Percentiles rank a stretch among this genome's conserved stretches.
Conservation (phyloP, 495 filamentous ascomycete species). For the Aspergillus sclerotioniger region DNA sequence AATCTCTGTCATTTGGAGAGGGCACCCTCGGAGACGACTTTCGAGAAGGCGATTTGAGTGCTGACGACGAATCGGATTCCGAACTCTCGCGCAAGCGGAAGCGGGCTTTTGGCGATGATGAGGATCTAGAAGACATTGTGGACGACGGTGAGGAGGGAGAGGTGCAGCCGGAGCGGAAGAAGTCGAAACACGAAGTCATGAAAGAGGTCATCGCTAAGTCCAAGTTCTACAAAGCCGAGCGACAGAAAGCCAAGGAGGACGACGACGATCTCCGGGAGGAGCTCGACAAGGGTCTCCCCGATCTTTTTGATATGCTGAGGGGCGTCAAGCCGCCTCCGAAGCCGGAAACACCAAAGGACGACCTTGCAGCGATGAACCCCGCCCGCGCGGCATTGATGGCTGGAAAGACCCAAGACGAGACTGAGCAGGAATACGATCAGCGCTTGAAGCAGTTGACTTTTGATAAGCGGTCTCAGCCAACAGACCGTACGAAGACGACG, state of each 20-base stretch:
- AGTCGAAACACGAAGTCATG: slow-evolving; percentile 93
- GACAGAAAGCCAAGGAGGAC: slow-evolving; percentile 89
- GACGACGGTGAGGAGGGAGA: slow-evolving; percentile 44
- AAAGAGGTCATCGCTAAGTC: slow-evolving; percentile 97
- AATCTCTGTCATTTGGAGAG: slow-evolving; percentile 62
- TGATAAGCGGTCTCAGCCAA: slow-evolving; percentile 79
- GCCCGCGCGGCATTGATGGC: slow-evolving; percentile 58
- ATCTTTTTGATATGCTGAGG: slow-evolving; percentile 70
- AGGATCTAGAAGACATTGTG: slow-evolving; percentile 26
- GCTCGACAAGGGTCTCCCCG: slow-evolving; percentile 72
- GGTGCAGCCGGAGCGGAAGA: slow-evolving; percentile 71
- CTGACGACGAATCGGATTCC: slow-evolving; percentile 61
- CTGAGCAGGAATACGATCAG: slow-evolving; percentile 82
- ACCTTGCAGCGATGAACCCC: slow-evolving; percentile 55
- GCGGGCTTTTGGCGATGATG: slow-evolving; percentile 33
- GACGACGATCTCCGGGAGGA: slow-evolving; percentile 87
- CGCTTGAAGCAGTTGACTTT: slow-evolving; percentile 74
- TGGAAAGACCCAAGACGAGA: slow-evolving; percentile 58
- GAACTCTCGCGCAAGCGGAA: slow-evolving; percentile 63
- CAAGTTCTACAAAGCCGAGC: slow-evolving; percentile 88
- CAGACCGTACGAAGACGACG: slow-evolving; percentile 84
- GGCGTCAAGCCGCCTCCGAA: slow-evolving; percentile 44
- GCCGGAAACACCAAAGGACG: slow-evolving; percentile 38
- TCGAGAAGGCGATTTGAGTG: slow-evolving; percentile 65
- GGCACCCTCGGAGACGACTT: slow-evolving; percentile 67